phyloP scores from a whole-genome alignment of 2,329 filamentous ascomycete species.

The Sporothrix pseudoabietina region DNA sequence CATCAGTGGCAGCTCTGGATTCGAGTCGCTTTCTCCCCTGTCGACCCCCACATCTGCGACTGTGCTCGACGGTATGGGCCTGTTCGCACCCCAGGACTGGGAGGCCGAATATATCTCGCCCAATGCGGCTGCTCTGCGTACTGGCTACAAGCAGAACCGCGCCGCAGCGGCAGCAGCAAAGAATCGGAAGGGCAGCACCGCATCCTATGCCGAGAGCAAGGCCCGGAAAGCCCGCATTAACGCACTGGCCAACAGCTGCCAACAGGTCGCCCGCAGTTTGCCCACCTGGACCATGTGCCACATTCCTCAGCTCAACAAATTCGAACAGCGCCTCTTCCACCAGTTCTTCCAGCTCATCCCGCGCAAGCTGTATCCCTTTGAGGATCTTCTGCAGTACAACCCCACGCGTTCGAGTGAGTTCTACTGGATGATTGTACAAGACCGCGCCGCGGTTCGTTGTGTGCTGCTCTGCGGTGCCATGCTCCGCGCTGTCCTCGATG shows the following conservation, averaged over 20 bases:
- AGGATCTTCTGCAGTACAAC: constrained; percentile 41
- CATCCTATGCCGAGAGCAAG: constrained; percentile 19
- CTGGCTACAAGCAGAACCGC: constrained; percentile 1
- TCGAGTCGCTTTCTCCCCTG: constrained; percentile 18
- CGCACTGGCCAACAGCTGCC: constrained; percentile 25
- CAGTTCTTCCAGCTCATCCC: constrained; percentile 39
- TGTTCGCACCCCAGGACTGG: constrained; percentile 27
- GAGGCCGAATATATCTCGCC: constrained; percentile 27
- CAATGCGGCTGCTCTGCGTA: neutral
- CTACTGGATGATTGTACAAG: constrained; percentile 37
- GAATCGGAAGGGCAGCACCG: neutral
- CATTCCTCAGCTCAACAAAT: constrained; percentile 35
- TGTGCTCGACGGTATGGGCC: constrained; percentile 1
- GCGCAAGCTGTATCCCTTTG: constrained; percentile 42
- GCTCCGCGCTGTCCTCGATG: constrained; percentile 36
- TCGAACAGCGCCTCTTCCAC: constrained; percentile 39
- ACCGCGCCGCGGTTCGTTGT: constrained; percentile 39
- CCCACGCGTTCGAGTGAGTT: constrained; percentile 38
- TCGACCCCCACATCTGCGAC: neutral
- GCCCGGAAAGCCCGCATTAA: constrained; percentile 20
- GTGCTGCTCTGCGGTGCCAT: constrained; percentile 41
- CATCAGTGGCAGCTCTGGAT: neutral
- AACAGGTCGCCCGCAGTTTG: constrained; percentile 30
- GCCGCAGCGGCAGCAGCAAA: constrained; percentile 6
- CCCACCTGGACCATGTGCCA: constrained; percentile 32